Percentiles rank a stretch among this genome's conserved stretches.
Conservation (phyloP, 1,284 basidiomycete species). For the Pisolithus thermaeus region DNA sequence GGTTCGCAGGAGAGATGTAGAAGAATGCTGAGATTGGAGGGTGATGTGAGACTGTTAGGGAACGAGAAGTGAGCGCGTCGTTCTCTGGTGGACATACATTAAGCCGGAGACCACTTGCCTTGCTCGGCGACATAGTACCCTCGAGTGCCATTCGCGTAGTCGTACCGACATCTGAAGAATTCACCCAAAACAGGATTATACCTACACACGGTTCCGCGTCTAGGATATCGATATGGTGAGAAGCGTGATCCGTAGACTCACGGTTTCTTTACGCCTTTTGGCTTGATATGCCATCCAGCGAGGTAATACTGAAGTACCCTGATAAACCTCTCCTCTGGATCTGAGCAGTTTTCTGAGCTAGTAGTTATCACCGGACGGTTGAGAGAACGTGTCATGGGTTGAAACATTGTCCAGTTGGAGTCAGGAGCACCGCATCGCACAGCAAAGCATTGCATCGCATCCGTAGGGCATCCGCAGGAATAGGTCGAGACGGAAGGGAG, state of each 20-base stretch:
- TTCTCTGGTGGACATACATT: neutral
- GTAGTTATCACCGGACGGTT: conserved; percentile 1
- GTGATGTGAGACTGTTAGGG: conserved; percentile 75
- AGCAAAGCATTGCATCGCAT: neutral
- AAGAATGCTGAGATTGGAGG: conserved; percentile 96
- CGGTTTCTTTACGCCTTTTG: conserved; percentile 99
- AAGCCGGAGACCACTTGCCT: conserved; percentile 40
- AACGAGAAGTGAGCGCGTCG: conserved; percentile 4
- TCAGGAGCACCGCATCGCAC: neutral
- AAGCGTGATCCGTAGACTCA: conserved; percentile 37
- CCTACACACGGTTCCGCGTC: conserved; percentile 33
- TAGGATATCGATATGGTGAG: conserved; percentile 1
- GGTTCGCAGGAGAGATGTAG: conserved; percentile 93
- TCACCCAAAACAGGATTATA: conserved; percentile 98
- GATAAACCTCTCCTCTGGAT: conserved; percentile 89
- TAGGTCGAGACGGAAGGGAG: conserved; percentile 4
- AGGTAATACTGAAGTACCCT: conserved; percentile 93
- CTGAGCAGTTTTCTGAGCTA: conserved; percentile 70
- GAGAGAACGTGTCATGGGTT: conserved; percentile 5
- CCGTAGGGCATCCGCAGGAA: neutral
- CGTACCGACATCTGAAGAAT: conserved; percentile 95
- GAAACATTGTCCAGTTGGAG: neutral
- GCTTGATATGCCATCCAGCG: conserved; percentile 99
- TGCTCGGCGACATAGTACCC: conserved; percentile 99
- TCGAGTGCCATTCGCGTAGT: conserved; percentile 86